phyloP scores from a whole-genome alignment of 2,329 filamentous ascomycete genomes.

The Chrysoporthe puriensis region DNA sequence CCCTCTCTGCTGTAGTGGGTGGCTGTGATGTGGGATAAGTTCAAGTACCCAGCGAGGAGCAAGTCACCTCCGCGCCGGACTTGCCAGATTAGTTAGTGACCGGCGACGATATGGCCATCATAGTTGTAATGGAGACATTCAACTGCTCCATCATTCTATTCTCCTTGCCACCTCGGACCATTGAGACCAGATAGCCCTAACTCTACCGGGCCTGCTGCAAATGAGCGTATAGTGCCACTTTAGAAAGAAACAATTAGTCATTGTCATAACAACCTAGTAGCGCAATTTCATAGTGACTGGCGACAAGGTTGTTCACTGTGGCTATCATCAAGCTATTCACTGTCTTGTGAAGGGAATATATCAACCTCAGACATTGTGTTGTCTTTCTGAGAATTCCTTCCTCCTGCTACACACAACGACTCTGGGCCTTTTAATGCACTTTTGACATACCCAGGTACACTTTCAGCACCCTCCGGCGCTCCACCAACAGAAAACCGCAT shows the following conservation, averaged over 20 bases:
- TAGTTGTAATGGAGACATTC: too few relatives aligned
- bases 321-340: not conserved
- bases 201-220: not conserved
- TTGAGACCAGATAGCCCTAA: too few relatives aligned
- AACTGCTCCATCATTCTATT: too few relatives aligned
- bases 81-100: too few relatives aligned
- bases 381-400: not conserved
- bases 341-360: not conserved
- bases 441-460: not conserved
- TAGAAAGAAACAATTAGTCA: not conserved
- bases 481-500: too few relatives aligned
- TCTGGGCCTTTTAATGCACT: not conserved
- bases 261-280: not conserved
- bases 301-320: not conserved
- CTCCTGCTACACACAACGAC: not conserved
- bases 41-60: too few relatives aligned
- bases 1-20: too few relatives aligned
- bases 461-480: not conserved
- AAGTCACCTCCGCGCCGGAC: too few relatives aligned
- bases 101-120: too few relatives aligned
- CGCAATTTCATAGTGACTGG: not conserved
- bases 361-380: not conserved
- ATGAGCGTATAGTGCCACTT: not conserved
- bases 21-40: too few relatives aligned
- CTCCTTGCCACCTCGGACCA: too few relatives aligned